Evolutionary conservation across 2,329 filamentous ascomycete genomes (phyloP).

Genomic region (Diaporthe caulivora): DNA sequence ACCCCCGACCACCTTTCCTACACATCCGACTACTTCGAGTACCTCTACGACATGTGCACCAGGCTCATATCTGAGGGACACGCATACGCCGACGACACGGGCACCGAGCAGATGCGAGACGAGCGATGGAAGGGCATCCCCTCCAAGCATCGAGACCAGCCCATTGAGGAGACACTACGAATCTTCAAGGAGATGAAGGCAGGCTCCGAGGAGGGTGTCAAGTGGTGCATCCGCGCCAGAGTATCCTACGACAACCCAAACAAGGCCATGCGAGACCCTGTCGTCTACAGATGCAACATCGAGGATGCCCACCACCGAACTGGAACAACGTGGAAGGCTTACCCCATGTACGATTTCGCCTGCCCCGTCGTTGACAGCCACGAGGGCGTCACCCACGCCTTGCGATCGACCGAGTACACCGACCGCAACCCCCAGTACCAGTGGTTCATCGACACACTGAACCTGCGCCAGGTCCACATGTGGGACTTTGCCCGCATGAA

Average conservation of each 20-base stretch:
- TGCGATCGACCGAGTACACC: conserved; percentile 88
- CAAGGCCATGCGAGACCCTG: conserved; percentile 95
- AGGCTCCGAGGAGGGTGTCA: conserved; percentile 81
- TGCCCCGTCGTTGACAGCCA: conserved; percentile 84
- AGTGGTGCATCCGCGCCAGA: conserved; percentile 95
- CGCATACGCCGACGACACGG: conserved; percentile 95
- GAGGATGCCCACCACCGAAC: conserved; percentile 80
- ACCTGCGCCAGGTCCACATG: conserved; percentile 82
- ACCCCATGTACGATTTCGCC: conserved; percentile 89
- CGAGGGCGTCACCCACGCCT: conserved; percentile 86
- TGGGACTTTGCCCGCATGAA: conserved; percentile 90
- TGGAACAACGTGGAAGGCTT: conserved; percentile 84
- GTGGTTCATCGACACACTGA: conserved; percentile 83
- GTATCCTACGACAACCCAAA: conserved; percentile 93
- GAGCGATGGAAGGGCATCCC: conserved; percentile 88
- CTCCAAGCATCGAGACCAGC: conserved; percentile 82
- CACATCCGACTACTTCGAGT: conserved; percentile 95
- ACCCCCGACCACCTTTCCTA: conserved; percentile 88
- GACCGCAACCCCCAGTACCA: conserved; percentile 89
- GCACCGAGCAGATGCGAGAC: conserved; percentile 87
- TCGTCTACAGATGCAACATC: conserved; percentile 94
- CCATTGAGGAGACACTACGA: conserved; percentile 84
- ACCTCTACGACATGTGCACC: conserved; percentile 88
- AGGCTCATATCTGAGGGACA: conserved; percentile 87
- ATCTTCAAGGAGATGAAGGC: conserved; percentile 95